Percentiles rank a stretch among this genome's conserved stretches.
These are phyloP conservation scores for Naegleria lovaniensis DNA, from an alignment of 208 protist species.

Conservation along the genomic window DNA sequence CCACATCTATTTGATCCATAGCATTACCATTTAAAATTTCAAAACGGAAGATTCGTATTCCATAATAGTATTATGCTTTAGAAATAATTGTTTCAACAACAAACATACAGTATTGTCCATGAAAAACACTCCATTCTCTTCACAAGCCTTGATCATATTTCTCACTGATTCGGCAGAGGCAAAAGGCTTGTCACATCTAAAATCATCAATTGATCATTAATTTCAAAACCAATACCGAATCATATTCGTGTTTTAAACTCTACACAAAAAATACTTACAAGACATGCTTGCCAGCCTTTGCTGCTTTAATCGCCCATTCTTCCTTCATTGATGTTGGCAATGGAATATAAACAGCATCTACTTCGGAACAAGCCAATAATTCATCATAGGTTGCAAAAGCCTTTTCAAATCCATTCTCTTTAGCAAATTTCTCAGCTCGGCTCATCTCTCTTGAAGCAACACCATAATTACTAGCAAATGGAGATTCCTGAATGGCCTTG, in stretches of 20 bases:
- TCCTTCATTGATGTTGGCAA: constrained; percentile 11
- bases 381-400: constrained; percentile 29
- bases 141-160: constrained; percentile 9
- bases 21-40: too few species aligned
- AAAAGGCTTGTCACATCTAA: constrained; percentile 20
- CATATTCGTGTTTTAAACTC: too few species aligned
- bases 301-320: constrained; percentile 30
- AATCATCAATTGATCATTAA: too few species aligned
- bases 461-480: too few species aligned
- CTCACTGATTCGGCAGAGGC: not conserved
- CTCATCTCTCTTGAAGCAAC: not conserved
- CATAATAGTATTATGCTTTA: too few species aligned
- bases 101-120: constrained; percentile 22
- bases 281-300: constrained; percentile 29
- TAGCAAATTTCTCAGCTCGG: constrained; percentile 9
- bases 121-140: constrained; percentile 22
- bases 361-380: constrained; percentile 17
- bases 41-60: too few species aligned
- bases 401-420: not conserved
- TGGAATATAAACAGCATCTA: constrained; percentile 34
- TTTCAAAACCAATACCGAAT: too few species aligned
- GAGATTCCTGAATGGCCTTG: not conserved
- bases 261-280: constrained; percentile 30
- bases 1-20: constrained; percentile 19
- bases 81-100: too few species aligned